phyloP scores from a whole-genome alignment of 306 rosid genomes.

The Casuarina equisetifolia region DNA sequence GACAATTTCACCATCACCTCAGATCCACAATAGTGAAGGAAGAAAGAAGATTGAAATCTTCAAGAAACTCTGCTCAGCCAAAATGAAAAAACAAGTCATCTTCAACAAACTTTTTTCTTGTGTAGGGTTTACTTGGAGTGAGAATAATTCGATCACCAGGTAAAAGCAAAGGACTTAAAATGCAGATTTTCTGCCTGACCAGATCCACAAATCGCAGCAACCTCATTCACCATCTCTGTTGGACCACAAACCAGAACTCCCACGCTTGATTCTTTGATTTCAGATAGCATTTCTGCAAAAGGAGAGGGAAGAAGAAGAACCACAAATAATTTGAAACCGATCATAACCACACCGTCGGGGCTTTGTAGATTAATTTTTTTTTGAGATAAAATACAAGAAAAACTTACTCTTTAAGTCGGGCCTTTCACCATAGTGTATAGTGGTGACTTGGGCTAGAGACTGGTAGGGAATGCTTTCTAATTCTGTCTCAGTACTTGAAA shows the following conservation, averaged over 20 bases:
- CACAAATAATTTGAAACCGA: too few species aligned
- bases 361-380: too few species aligned
- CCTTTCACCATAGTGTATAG: constrained; percentile 60
- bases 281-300: constrained; percentile 40
- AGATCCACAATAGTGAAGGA: too few species aligned
- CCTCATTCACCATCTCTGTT: constrained; percentile 61
- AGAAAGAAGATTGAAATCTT: too few species aligned
- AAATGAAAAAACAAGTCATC: too few species aligned
- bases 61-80: too few species aligned
- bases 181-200: constrained; percentile 54
- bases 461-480: constrained; percentile 59
- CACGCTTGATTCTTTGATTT: constrained; percentile 44
- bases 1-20: too few species aligned
- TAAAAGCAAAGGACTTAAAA: constrained; percentile 70
- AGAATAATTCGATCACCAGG: constrained; percentile 41
- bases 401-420: constrained; percentile 62
- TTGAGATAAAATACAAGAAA: too few species aligned
- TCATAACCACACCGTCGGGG: too few species aligned
- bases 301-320: background rate
- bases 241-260: constrained; percentile 69
- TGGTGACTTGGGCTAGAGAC: constrained; percentile 45
- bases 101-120: too few species aligned
- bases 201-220: constrained; percentile 68
- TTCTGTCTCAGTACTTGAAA: constrained; percentile 31
- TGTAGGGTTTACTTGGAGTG: too few species aligned